Conservation (phyloP, 2,329 filamentous ascomycete genomes). For the Colletotrichum sansevieriae region DNA sequence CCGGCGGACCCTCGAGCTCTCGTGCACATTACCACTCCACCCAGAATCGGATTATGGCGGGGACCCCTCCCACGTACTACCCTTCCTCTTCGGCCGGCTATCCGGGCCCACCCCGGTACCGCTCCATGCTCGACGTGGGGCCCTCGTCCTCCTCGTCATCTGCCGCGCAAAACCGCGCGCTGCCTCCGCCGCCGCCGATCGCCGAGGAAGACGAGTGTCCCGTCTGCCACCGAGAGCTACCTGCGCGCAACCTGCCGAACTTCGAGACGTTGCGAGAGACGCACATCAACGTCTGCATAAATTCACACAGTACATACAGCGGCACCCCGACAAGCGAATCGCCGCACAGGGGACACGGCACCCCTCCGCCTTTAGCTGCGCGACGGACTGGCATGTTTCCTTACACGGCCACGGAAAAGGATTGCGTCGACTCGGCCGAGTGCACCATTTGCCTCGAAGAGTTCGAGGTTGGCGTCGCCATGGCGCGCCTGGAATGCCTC, state of each 20-base stretch:
- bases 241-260: constrained; percentile 66
- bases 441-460: constrained; percentile 78
- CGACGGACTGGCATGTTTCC: constrained; percentile 73
- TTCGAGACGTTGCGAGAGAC: constrained; percentile 67
- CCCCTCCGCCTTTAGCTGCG: constrained; percentile 51
- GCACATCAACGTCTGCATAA: constrained; percentile 72
- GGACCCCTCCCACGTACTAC: constrained; percentile 54
- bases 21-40: constrained; percentile 52
- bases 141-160: constrained; percentile 53
- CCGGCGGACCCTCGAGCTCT: constrained; percentile 44
- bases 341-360: constrained; percentile 40
- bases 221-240: constrained; percentile 79
- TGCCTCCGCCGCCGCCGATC: constrained; percentile 62
- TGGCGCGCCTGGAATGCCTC: constrained; percentile 76
- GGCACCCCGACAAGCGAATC: constrained; percentile 47
- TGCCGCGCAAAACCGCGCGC: constrained; percentile 52
- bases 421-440: constrained; percentile 76
- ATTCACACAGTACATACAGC: constrained; percentile 65
- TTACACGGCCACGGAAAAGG: constrained; percentile 75
- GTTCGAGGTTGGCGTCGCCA: constrained; percentile 71
- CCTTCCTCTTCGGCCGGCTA: constrained; percentile 45
- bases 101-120: constrained; percentile 44
- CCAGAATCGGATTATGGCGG: constrained; percentile 56
- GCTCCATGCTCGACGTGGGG: constrained; percentile 51
- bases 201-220: constrained; percentile 85